Conservation (phyloP, 306 rosid species). For the Vicia faba region DNA sequence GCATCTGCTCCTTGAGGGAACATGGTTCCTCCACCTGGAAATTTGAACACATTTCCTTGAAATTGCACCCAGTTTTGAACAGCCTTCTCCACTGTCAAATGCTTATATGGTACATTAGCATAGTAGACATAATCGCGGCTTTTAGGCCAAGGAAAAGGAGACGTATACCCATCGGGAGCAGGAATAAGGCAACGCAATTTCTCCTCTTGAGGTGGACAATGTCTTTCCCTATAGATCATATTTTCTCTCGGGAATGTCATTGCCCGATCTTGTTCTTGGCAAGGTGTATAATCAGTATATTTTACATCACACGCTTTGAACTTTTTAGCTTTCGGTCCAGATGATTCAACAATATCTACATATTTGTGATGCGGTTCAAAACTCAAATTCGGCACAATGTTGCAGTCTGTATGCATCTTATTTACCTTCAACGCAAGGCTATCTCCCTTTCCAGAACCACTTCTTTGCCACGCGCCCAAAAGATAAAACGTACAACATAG, state of each 20-base stretch:
- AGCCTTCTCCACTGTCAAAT: conserved; percentile 93
- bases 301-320: conserved; percentile 74
- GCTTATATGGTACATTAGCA: conserved; percentile 86
- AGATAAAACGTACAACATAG: conserved; percentile 90
- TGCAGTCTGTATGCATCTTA: conserved; percentile 68
- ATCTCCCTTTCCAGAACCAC: conserved; percentile 87
- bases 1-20: conserved; percentile 96
- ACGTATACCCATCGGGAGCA: conserved; percentile 76
- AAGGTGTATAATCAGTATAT: conserved; percentile 86
- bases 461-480: conserved; percentile 96
- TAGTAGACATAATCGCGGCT: conserved; percentile 89
- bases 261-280: conserved; percentile 97
- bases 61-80: conserved; percentile 90
- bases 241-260: conserved; percentile 93
- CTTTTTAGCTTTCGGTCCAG: conserved; percentile 61
- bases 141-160: conserved; percentile 98
- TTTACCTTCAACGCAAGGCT: conserved; percentile 63
- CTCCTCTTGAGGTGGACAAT: conserved; percentile 83
- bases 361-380: conserved; percentile 81
- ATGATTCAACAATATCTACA: conserved; percentile 49
- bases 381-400: conserved; percentile 55
- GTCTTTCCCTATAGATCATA: conserved; percentile 97
- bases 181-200: conserved; percentile 91
- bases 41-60: conserved; percentile 86
- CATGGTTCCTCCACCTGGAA: conserved; percentile 99